Evolutionary conservation across 768 basidiomycete genomes (phyloP).

Genomic region (Tricholomella constricta): DNA sequence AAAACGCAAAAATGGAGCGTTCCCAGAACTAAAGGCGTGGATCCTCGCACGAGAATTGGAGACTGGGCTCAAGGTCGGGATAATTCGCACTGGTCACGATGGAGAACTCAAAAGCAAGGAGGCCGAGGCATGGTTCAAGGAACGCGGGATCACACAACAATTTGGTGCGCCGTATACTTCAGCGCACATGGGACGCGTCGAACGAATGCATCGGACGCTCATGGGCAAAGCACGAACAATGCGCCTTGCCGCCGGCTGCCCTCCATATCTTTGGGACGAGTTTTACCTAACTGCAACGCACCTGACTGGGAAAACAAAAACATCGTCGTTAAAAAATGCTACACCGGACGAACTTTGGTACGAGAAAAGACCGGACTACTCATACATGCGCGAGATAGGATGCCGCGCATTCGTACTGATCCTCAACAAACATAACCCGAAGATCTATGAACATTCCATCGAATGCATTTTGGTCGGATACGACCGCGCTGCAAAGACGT

Average conservation of each 20-base stretch:
- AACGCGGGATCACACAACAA: slow-evolving; percentile 12
- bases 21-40: slow-evolving; percentile 29
- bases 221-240: slow-evolving; percentile 28
- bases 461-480: slow-evolving; percentile 43
- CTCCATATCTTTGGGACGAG: slow-evolving; percentile 28
- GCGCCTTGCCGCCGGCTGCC: slow-evolving; percentile 21
- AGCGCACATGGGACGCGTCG: slow-evolving; percentile 34
- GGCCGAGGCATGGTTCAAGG: slow-evolving; percentile 13
- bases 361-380: slow-evolving; percentile 23
- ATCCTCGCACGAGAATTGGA: slow-evolving; percentile 19
- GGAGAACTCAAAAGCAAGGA: slow-evolving; percentile 22
- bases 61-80: slow-evolving; percentile 3
- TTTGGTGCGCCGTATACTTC: slow-evolving; percentile 30
- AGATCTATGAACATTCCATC: slow-evolving; percentile 19
- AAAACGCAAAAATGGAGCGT: slow-evolving; percentile 24
- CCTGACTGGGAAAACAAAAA: not conserved
- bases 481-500: slow-evolving; percentile 31
- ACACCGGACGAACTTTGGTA: slow-evolving; percentile 25
- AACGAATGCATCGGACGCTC: slow-evolving; percentile 32
- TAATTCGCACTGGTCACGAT: slow-evolving; percentile 15
- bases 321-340: not conserved
- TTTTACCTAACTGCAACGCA: slow-evolving; percentile 24
- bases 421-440: slow-evolving; percentile 30
- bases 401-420: slow-evolving; percentile 34
- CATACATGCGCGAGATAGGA: slow-evolving; percentile 33